Evolutionary conservation across 768 basidiomycete species (phyloP), one percentile per base, ranked within the genome.

Genomic region (Podaxis sp.): DNA sequence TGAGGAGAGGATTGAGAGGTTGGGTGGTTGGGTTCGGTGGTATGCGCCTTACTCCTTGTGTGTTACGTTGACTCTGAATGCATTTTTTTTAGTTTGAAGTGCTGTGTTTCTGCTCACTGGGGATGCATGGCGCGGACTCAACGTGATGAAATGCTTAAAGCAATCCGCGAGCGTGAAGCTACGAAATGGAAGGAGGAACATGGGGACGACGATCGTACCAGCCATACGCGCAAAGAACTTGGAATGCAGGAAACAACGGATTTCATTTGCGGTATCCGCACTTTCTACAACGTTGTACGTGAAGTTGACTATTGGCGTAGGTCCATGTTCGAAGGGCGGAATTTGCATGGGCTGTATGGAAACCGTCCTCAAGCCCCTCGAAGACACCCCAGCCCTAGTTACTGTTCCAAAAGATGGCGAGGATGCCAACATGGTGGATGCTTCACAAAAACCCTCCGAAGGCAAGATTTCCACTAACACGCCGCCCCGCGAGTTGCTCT

Each of bases 21-120:
- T 88, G 50, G 92, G 92, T 11, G 92, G 92, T 27, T 95, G 92
- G 92, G 84, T 93, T 63, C 81, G 84, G 73, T 95, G 92, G 91
- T 91, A 69, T 59, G 81, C 73, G 47, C 35, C 23, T 13, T 57
- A 16, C 51, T 70, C 6, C 4, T 18, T 36, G 16, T 37, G 32
- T 16, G 13, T 2, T 10, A 0, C 6, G 47, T 21, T 2, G 7
- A n/a, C 50, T 25, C 9, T 35, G 27, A 37, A 10, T 14, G 44
- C 21, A 37, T 40, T 36, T 7, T 53, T 68, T 35, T 14, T 59
- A 93, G 91, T 69, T 77, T 91, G 44, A 88, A 85, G 69, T 95
- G 92, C 62, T 88, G 90, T 13, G 84, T 92, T 47, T 78, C 80
- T 21, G 83, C 83, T 40, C 92, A 94, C 69, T 93, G 89, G 90